These are phyloP conservation scores for Metarhizium sp. DNA, from an alignment of 2,329 filamentous ascomycete genomes.

Conservation along the genomic window DNA sequence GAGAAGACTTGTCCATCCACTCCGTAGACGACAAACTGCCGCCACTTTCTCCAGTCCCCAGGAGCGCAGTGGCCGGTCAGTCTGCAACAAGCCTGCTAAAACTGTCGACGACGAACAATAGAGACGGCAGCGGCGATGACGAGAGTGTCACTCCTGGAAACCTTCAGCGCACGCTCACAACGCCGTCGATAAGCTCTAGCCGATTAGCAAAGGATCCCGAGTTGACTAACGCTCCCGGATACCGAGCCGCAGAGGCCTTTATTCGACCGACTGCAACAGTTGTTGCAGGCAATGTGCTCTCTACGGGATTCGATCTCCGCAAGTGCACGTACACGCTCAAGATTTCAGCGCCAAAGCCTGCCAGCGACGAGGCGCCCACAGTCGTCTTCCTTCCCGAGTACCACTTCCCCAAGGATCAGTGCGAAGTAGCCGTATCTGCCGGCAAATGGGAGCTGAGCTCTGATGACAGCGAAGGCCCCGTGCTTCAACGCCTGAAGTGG, in stretches of 20 bases:
- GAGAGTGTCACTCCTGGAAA: constrained; percentile 63
- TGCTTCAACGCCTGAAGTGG: constrained; percentile 75
- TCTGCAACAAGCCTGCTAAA: constrained; percentile 34
- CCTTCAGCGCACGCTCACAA: constrained; percentile 62
- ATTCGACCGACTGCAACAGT: constrained; percentile 74
- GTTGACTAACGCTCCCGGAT: constrained; percentile 58
- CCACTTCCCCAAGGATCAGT: constrained; percentile 74
- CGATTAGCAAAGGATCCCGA: constrained; percentile 43
- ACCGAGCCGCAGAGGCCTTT: constrained; percentile 86
- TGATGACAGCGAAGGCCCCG: constrained; percentile 59
- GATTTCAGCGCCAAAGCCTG: constrained; percentile 51
- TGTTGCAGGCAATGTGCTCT: constrained; percentile 60
- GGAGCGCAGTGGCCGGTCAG: constrained; percentile 26
- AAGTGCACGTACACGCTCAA: constrained; percentile 69
- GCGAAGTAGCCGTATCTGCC: constrained; percentile 64
- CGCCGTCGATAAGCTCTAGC: constrained; percentile 54
- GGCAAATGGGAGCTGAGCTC: constrained; percentile 84
- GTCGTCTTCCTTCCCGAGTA: constrained; percentile 82
- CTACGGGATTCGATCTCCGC: constrained; percentile 74
- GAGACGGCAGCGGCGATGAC: constrained; percentile 39
- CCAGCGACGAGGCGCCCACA: constrained; percentile 59
- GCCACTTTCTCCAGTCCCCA: constrained; percentile 41
- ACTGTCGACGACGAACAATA: constrained; percentile 12
- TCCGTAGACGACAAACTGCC: constrained; percentile 70
- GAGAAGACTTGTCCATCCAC: constrained; percentile 88